Evolutionary conservation across 305 asterid genomes (phyloP).

Genomic region (Plantago lanceolata): DNA sequence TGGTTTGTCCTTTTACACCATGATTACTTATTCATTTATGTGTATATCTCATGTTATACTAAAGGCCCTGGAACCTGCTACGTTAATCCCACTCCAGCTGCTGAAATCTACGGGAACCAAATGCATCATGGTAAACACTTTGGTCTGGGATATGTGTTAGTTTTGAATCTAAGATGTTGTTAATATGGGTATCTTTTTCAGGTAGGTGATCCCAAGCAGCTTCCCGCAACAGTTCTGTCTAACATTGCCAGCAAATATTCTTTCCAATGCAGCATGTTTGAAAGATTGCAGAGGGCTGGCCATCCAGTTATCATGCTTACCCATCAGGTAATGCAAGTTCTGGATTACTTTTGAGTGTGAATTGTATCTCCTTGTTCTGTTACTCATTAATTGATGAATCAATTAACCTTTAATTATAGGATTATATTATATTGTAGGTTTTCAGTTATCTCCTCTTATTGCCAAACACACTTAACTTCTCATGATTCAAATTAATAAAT

Average conservation of each 20-base stretch:
- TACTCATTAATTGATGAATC: background rate
- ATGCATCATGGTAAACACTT: constrained; percentile 78
- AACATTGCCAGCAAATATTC: constrained; percentile 83
- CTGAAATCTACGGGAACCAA: constrained; percentile 82
- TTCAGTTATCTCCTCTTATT: constrained; percentile 8
- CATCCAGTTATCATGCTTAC: constrained; percentile 95
- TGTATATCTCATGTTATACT: constrained; percentile 24
- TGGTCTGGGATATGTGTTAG: constrained; percentile 15
- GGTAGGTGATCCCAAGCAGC: constrained; percentile 99
- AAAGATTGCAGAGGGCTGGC: constrained; percentile 95
- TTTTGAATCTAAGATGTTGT: constrained; percentile 21
- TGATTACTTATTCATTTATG: constrained; percentile 12
- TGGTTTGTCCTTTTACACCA: constrained; percentile 27
- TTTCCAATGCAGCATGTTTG: constrained; percentile 98
- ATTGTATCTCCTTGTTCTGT: background rate
- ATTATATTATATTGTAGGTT: no score
- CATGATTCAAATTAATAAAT: constrained; percentile 15
- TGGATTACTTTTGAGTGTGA: constrained; percentile 22
- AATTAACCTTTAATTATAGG: no score
- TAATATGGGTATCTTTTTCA: constrained; percentile 28
- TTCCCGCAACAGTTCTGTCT: constrained; percentile 95
- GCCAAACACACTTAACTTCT: constrained; percentile 16
- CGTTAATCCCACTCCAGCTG: constrained; percentile 96
- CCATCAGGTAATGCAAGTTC: constrained; percentile 57
- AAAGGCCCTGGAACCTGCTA: constrained; percentile 98